Conservation (phyloP, 2,329 filamentous ascomycete genomes). For the Pseudopyrenochaeta lycopersici region DNA sequence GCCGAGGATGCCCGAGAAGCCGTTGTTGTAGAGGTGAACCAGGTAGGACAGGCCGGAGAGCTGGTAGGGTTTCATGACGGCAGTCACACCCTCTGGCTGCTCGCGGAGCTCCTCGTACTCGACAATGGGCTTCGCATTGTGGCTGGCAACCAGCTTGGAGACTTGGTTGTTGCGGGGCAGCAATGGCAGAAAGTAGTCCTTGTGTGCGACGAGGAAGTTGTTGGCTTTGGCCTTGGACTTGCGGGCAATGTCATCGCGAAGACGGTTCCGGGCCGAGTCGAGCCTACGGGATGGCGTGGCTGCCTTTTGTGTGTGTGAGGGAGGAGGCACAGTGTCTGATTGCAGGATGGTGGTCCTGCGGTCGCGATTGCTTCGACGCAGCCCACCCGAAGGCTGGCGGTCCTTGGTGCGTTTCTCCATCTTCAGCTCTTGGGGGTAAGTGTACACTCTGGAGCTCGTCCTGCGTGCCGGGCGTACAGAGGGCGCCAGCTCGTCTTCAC, state of each 20-base stretch:
- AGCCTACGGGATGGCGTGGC: slow-evolving; percentile 28
- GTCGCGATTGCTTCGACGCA: slow-evolving; percentile 33
- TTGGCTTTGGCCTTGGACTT: slow-evolving; percentile 56
- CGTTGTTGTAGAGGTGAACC: slow-evolving; percentile 99
- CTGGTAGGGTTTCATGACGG: slow-evolving; percentile 90
- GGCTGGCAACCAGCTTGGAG: slow-evolving; percentile 44
- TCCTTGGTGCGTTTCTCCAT: slow-evolving; percentile 41
- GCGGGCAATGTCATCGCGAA: slow-evolving; percentile 53
- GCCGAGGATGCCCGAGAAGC: slow-evolving; percentile 95
- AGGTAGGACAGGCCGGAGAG: slow-evolving; percentile 98
- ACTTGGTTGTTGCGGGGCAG: slow-evolving; percentile 57
- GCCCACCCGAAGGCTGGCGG: slow-evolving; percentile 12
- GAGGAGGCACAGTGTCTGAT: slow-evolving; percentile 38
- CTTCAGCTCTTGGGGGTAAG: slow-evolving; percentile 37
- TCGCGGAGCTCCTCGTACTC: slow-evolving; percentile 52
- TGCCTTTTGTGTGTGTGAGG: slow-evolving; percentile 15
- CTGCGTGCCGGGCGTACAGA: slow-evolving; percentile 20
- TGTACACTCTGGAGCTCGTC: slow-evolving; percentile 14
- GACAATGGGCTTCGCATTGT: slow-evolving; percentile 35
- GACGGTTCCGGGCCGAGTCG: slow-evolving; percentile 51
- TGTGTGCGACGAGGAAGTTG: slow-evolving; percentile 56
- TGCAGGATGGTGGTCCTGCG: slow-evolving; percentile 38
- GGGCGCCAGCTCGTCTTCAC: slow-evolving; percentile 36
- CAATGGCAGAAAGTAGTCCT: slow-evolving; percentile 58
- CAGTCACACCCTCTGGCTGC: slow-evolving; percentile 59